Evolutionary conservation across 2,329 filamentous ascomycete genomes (phyloP), one percentile per base, ranked within the genome.

Genomic region (Colletotrichum neosansevieriae): DNA sequence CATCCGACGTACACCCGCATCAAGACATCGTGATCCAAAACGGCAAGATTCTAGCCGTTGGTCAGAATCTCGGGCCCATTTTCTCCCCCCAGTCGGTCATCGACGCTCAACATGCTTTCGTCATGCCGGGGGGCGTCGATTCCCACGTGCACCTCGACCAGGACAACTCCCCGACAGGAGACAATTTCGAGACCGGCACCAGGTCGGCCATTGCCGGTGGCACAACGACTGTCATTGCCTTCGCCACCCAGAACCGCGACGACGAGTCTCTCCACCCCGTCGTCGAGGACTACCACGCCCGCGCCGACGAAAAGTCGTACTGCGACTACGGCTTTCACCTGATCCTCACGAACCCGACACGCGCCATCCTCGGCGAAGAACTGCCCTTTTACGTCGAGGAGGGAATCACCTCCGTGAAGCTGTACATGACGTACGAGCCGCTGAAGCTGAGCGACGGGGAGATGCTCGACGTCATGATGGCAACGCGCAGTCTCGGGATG

Each of bases 311-410:
- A 13, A 81, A 84, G 47, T 81, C 79, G 63, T 88, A 86, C 73
- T 84, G 84, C 71, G 87, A 89, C 75, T 89, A 89, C 73, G 82
- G 84, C 2, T 85, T 88, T 69, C 86, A 89, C 71, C 75, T 86
- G 63, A 81, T 86, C 36, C 76, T 86, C 36, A 79, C 81, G 0
- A 84, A 85, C 66, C 83, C 84, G 0, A 80, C 75, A 1, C 71
- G 75, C 1, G 59, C 76, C 10, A 81, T 83, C 11, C 76, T 86
- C 1, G 74, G 75, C 2, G 82, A 85, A 70, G 58, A 69, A 7
- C 54, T 63, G 15, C 63, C 58, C 1, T 72, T 84, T 24, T 76
- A 76, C 0, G 71, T 75, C 0, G 69, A 82, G 24, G 66, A 76
- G 7, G 84, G 84, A 12, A 80, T 86, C 61, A 82, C 82, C 3